A percentile compares a stretch with the other conserved stretches of the same genome.
These are phyloP conservation scores for Geranomyces michiganensis DNA, from an alignment of 192 early-diverging fungal species.

Conservation along the genomic window DNA sequence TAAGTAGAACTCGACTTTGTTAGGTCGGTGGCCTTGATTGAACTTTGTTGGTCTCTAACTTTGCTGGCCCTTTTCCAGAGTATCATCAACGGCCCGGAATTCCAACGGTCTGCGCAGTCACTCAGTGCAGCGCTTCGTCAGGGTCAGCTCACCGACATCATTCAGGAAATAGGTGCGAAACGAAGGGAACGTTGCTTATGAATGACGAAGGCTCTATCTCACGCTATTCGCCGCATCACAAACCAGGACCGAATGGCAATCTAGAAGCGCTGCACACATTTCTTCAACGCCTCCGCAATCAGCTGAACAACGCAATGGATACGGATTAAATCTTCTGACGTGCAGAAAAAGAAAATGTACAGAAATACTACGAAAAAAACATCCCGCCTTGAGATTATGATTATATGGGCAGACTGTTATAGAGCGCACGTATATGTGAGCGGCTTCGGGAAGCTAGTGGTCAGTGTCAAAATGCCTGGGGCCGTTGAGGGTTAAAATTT, in stretches of 20 bases:
- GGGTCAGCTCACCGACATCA: slow-evolving; percentile 24
- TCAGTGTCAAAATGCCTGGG: too few species aligned
- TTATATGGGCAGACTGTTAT: too few species aligned
- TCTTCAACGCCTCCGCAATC: slow-evolving; percentile 2
- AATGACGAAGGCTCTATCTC: background rate
- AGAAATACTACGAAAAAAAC: too few species aligned
- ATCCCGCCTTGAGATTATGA: too few species aligned
- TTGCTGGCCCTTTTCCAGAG: slow-evolving; percentile 8
- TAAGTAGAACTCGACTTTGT: background rate
- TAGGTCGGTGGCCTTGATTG: background rate
- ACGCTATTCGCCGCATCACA: background rate
- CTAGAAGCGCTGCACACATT: slow-evolving; percentile 23
- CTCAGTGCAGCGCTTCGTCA: slow-evolving; percentile 24
- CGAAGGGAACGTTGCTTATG: background rate
- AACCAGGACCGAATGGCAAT: background rate
- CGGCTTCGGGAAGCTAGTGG: too few species aligned
- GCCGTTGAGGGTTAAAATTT: too few species aligned
- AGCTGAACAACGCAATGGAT: background rate
- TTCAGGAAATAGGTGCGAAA: slow-evolving; percentile 14
- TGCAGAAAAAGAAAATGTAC: too few species aligned
- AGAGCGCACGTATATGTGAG: too few species aligned
- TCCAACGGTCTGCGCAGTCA: slow-evolving; percentile 24
- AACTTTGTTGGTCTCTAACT: background rate
- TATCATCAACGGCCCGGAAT: slow-evolving; percentile 15
- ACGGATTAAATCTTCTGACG: too few species aligned